A percentile compares a stretch with the other conserved stretches of the same genome.
Evolutionary conservation across 305 asterid species (phyloP).

Genomic region (Fraxinus floribunda): DNA sequence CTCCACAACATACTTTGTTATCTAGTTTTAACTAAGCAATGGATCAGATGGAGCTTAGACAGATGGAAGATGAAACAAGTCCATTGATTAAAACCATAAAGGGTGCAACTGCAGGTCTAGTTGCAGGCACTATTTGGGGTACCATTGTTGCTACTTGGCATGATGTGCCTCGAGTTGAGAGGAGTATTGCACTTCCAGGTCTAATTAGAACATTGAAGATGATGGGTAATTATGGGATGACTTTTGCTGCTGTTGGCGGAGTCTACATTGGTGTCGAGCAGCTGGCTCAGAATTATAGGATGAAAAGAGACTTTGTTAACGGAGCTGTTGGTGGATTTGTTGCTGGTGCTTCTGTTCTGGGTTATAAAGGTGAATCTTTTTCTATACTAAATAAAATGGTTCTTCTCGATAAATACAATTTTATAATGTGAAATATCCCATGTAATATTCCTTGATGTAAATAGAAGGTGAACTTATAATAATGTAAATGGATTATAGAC

Average conservation of each 20-base stretch:
- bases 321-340: constrained; percentile 93
- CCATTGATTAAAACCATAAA: constrained; percentile 59
- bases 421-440: background rate
- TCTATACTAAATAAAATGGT: background rate
- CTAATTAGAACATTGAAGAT: constrained; percentile 80
- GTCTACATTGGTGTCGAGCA: constrained; percentile 83
- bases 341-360: constrained; percentile 83
- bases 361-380: constrained; percentile 60
- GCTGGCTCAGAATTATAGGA: constrained; percentile 61
- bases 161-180: constrained; percentile 96
- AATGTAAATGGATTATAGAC: background rate
- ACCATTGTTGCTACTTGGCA: constrained; percentile 93
- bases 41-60: constrained; percentile 69
- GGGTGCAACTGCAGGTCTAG: constrained; percentile 79
- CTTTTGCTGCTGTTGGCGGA: constrained; percentile 98
- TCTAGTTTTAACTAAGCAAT: constrained; percentile 27
- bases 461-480: background rate
- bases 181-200: constrained; percentile 92
- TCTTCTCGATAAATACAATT: background rate
- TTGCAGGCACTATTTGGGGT: constrained; percentile 87
- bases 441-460: background rate
- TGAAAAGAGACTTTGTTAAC: constrained; percentile 83
- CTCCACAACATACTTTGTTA: constrained; percentile 14
- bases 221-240: constrained; percentile 86
- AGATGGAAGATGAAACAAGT: constrained; percentile 70